Evolutionary conservation across 345 rosid genomes (phyloP), one percentile per base, ranked within the genome.

Genomic region (Microcos paniculata): DNA sequence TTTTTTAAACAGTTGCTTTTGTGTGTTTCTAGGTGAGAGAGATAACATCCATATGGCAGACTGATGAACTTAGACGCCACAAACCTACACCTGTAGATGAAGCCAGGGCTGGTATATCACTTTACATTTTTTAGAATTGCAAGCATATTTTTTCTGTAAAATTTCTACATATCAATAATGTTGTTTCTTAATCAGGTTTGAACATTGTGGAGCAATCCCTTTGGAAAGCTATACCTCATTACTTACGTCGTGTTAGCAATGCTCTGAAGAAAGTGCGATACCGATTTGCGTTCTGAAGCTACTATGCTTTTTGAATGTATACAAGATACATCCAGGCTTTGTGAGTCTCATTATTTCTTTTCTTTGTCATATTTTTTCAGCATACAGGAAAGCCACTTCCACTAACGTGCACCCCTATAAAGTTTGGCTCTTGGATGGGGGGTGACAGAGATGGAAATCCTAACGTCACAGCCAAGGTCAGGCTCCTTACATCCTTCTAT

Each of bases 371-470:
- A 35, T 61, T 33, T 52, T 56, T 73, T 58, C 73, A 93, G 97
- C 92, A 89, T 80, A 89, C 97, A 6, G 96, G 98, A 76, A 88
- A 82, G 79, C 86, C 94, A 48, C 96, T 94, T 78, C 98, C 98
- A 49, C 85, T 94, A 76, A 94, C 93, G 74, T 89, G 96, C 82
- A 89, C 98, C 0, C 98, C 98, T 4, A 94, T 94, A 77, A 94
- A 83, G 76, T 90, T 94, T 80, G 98, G 98, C 33, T 92, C 98
- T 72, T 94, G 98, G 98, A 94, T 94, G 97, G 98, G 98, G 70
- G 98, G 98, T 82, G 98, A 94, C 81, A 86, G 97, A 86, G 98
- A 94, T 87, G 98, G 98, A 80, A 94, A 94, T 83, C 98, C 98
- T 45, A 94, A 88, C 84, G 97, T 94, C 45, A 94, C 97, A 8